Evolutionary conservation across 2,329 filamentous ascomycete species (phyloP).

Genomic region (Phaeomoniella chlamydospora): DNA sequence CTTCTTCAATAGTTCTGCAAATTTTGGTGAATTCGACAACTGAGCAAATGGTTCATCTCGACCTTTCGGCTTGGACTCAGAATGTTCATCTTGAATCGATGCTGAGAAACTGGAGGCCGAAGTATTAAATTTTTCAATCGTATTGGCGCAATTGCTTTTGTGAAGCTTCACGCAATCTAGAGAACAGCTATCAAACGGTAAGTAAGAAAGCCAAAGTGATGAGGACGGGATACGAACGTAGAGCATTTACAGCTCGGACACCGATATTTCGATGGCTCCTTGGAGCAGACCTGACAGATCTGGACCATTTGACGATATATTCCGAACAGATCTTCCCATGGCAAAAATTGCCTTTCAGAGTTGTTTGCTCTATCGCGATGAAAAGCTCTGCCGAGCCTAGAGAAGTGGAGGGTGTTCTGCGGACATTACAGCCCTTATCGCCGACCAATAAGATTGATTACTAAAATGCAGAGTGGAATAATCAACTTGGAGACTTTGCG

Average conservation of each 20-base stretch:
- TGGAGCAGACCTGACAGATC: constrained; percentile 15
- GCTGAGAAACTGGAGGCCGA: constrained; percentile 11
- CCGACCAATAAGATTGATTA: constrained; percentile 1
- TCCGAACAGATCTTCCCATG: too few species aligned
- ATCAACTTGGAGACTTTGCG: too few species aligned
- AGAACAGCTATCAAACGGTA: constrained; percentile 22
- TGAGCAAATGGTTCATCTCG: not conserved
- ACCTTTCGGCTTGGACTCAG: not conserved
- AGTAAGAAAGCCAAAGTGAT: not conserved
- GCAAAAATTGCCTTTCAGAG: too few species aligned
- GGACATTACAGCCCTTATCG: not conserved
- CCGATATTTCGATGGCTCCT: constrained; percentile 15
- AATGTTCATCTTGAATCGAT: not conserved
- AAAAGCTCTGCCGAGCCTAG: too few species aligned
- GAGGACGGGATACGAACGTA: constrained; percentile 1
- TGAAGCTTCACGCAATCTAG: constrained; percentile 29
- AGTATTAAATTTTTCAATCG: constrained; percentile 5
- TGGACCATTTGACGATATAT: too few species aligned
- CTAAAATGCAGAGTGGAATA: not conserved
- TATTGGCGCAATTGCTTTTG: constrained; percentile 23
- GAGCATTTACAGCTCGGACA: constrained; percentile 14
- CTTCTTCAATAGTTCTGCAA: constrained; percentile 21
- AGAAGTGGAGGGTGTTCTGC: too few species aligned
- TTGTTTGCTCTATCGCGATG: too few species aligned
- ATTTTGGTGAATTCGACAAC: constrained; percentile 12